Base-by-base conservation (phyloP, 495 filamentous ascomycete genomes). In the Trichocladium antarcticum region DNA sequence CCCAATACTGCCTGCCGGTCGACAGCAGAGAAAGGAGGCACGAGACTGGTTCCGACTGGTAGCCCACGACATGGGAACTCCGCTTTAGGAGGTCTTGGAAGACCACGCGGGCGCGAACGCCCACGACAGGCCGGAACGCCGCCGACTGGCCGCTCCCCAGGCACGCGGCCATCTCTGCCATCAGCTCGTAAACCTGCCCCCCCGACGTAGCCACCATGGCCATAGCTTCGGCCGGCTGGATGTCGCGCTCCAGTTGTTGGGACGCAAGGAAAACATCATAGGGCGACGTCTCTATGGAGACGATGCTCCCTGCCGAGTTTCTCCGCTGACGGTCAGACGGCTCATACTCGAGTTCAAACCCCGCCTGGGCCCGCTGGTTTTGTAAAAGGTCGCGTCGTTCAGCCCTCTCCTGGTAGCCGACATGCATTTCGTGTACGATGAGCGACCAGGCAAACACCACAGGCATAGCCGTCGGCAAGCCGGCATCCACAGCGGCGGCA, bases 361-460 rank as follows among this genome's bases (percentile, higher is more conserved):
- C 67, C 45, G 78, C 74, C 24, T 81, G 73, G 20, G 82, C 80
- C 44, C 68, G 76, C 49, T 80, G 70, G 27, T 79, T 79, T 53
- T 82, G 79, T 36, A 78, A 68, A n/a, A 76, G 44, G 52, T 84
- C 83, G 45, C 76, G 69, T 27, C 65, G 69, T 40, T 84, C 77
- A 38, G 72, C 76, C 32, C 79, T 69, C 37, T 68, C 67, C 27
- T 76, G 66, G 40, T 79, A 82, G 3, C 73, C 68, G 28, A 81
- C 67, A 57, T 74, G 72, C 70, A 88, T 77, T 6, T 74, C 74
- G 53, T 86, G 72, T n/a, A 87, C 64, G 16, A 94, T 74, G 41
- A 88, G 63, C 9, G 80, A 76, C 88, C 87, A 95, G 8, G 84
- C 77, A 45, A 88, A 83, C 20, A 82, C 71, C 20, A 82, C 77